Conservation (phyloP, 2,329 filamentous ascomycete genomes). For the Cercospora beticola region DNA sequence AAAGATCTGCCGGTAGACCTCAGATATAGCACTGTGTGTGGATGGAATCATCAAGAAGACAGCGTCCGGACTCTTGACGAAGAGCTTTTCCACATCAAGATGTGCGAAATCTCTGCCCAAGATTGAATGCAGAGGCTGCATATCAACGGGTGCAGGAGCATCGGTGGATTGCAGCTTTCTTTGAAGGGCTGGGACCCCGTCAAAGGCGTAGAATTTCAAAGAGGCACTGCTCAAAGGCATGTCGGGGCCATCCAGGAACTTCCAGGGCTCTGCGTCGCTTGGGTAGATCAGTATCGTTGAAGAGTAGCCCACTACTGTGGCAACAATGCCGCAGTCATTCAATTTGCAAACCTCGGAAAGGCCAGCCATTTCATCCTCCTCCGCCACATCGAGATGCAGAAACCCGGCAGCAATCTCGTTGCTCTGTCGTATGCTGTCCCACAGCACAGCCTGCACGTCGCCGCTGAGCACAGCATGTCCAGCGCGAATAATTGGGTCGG, state of each 20-base stretch:
- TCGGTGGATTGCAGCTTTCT: neutral
- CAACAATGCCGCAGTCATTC: slow-evolving; percentile 25
- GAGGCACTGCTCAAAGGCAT: slow-evolving; percentile 5
- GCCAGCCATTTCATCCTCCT: slow-evolving; percentile 5
- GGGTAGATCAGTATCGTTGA: slow-evolving; percentile 32
- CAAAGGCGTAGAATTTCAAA: slow-evolving; percentile 21
- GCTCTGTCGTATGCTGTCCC: slow-evolving; percentile 10
- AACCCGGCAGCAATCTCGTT: neutral
- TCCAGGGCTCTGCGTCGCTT: slow-evolving; percentile 30
- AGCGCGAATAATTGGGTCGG: slow-evolving; percentile 14
- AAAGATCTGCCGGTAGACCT: slow-evolving; percentile 27
- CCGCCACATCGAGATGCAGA: slow-evolving; percentile 2
- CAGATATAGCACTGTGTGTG: slow-evolving; percentile 22
- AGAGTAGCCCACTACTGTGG: slow-evolving; percentile 13
- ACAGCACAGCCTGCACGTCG: slow-evolving; percentile 23
- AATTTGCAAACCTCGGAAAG: slow-evolving; percentile 29
- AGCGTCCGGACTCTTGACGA: neutral
- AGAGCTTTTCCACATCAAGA: slow-evolving; percentile 14
- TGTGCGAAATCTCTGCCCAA: slow-evolving; percentile 9
- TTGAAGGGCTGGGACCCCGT: slow-evolving; percentile 4
- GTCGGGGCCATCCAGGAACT: slow-evolving; percentile 24
- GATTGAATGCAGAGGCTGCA: neutral
- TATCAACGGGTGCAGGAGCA: neutral
- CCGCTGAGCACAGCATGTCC: slow-evolving; percentile 20
- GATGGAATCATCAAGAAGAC: slow-evolving; percentile 35